phyloP scores from a whole-genome alignment of 2,329 filamentous ascomycete genomes.

The Juglanconis sp. region DNA sequence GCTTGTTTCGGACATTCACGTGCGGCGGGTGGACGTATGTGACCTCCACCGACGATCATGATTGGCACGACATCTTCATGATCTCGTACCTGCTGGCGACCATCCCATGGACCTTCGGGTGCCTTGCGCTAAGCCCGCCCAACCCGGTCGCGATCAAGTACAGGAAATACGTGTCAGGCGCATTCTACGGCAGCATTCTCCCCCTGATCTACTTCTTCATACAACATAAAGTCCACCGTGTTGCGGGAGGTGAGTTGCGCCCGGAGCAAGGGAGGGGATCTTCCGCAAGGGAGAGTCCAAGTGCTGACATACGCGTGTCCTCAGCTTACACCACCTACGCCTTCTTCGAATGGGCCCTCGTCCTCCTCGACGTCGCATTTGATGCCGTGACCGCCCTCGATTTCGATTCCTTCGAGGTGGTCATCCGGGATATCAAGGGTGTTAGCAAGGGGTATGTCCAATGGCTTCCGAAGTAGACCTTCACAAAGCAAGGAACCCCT shows the following conservation, averaged over 20 bases:
- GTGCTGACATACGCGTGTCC: slow-evolving; percentile 7
- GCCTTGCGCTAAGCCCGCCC: slow-evolving; percentile 79
- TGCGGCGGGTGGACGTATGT: slow-evolving; percentile 99
- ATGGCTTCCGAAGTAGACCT: slow-evolving; percentile 82
- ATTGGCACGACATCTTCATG: slow-evolving; percentile 99
- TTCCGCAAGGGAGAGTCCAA: neutral
- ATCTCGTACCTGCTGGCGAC: slow-evolving; percentile 95
- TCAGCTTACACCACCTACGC: slow-evolving; percentile 94
- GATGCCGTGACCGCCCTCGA: slow-evolving; percentile 92
- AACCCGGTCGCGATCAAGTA: slow-evolving; percentile 83
- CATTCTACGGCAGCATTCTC: slow-evolving; percentile 88
- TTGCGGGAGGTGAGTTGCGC: slow-evolving; percentile 74
- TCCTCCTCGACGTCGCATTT: slow-evolving; percentile 93
- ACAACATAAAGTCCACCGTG: slow-evolving; percentile 93
- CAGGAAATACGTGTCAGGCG: slow-evolving; percentile 75
- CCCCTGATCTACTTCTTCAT: slow-evolving; percentile 96
- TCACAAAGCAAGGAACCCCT: slow-evolving; percentile 5
- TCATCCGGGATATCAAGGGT: slow-evolving; percentile 85
- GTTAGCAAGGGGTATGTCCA: slow-evolving; percentile 97
- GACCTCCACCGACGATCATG: slow-evolving; percentile 95
- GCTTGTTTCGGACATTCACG: slow-evolving; percentile 83
- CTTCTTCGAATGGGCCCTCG: slow-evolving; percentile 96
- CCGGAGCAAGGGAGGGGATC: neutral
- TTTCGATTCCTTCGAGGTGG: slow-evolving; percentile 83
- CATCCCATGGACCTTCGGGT: slow-evolving; percentile 91